Conservation (phyloP, 257 asterid species). For the Nicotiana tomentosiformis region DNA sequence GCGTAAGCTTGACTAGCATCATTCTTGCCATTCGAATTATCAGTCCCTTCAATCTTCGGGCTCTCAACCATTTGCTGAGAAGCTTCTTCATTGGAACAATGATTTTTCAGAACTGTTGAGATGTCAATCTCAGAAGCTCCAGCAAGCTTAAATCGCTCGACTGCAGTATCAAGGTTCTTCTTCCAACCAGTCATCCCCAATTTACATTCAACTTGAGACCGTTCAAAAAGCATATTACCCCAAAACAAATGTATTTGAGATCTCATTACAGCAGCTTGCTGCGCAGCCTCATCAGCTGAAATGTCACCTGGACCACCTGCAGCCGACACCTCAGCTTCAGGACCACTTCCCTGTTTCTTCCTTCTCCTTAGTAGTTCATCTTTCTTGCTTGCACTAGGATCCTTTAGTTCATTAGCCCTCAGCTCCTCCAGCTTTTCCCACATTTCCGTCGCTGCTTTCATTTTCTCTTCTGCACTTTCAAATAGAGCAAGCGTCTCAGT, state of each 20-base stretch:
- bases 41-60: constrained; percentile 7
- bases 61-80: constrained; percentile 30
- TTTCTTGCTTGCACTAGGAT: constrained; percentile 48
- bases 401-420: constrained; percentile 60
- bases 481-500: constrained; percentile 63
- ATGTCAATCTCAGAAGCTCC: constrained; percentile 92
- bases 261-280: constrained; percentile 83
- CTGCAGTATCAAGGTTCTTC: constrained; percentile 69
- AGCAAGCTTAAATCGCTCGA: constrained; percentile 71
- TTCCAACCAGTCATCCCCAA: constrained; percentile 71
- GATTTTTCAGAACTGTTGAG: constrained; percentile 62
- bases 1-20: neutral
- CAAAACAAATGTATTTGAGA: constrained; percentile 86
- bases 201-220: constrained; percentile 74
- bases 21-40: constrained; percentile 5
- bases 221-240: constrained; percentile 92
- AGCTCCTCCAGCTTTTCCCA: constrained; percentile 93
- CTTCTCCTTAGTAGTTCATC: constrained; percentile 53
- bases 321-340: constrained; percentile 41
- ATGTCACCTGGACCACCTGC: constrained; percentile 30
- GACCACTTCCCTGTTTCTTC: constrained; percentile 51
- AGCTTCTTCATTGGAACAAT: constrained; percentile 59
- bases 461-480: constrained; percentile 67
- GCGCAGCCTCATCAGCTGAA: constrained; percentile 67
- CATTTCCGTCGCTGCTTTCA: constrained; percentile 78